These are phyloP conservation scores for Coniella lustricola DNA, from an alignment of 2,329 filamentous ascomycete species.

Conservation along the genomic window DNA sequence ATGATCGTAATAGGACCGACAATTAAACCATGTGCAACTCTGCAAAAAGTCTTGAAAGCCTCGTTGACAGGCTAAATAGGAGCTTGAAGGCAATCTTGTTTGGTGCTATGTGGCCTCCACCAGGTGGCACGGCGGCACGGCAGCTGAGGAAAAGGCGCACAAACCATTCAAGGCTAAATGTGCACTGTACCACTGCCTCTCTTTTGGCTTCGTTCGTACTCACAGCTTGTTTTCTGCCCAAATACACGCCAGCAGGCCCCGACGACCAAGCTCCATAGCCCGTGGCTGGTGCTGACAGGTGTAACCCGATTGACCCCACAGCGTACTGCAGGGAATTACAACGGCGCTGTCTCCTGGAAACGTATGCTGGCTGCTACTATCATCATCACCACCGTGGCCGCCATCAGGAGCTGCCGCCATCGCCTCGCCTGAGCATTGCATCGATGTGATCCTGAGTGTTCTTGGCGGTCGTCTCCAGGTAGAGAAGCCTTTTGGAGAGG, in stretches of 20 bases:
- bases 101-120: background rate
- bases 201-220: background rate
- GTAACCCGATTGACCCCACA: background rate
- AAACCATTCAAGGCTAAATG: background rate
- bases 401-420: slow-evolving; percentile 24
- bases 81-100: background rate
- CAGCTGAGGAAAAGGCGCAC: background rate
- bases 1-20: background rate
- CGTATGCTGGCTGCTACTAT: background rate
- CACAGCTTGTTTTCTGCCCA: background rate
- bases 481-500: slow-evolving; percentile 82
- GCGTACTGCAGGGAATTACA: too few species aligned
- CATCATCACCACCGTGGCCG: background rate
- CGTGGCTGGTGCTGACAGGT: background rate
- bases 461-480: slow-evolving; percentile 89
- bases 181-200: background rate
- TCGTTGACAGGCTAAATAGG: background rate
- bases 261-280: background rate
- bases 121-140: background rate
- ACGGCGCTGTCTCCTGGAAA: too few species aligned
- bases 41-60: background rate
- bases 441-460: slow-evolving; percentile 90
- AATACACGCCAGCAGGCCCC: background rate
- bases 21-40: background rate
- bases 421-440: slow-evolving; percentile 65